Conservation (phyloP, 2,329 filamentous ascomycete species). For the Pochonia chlamydosporia region DNA sequence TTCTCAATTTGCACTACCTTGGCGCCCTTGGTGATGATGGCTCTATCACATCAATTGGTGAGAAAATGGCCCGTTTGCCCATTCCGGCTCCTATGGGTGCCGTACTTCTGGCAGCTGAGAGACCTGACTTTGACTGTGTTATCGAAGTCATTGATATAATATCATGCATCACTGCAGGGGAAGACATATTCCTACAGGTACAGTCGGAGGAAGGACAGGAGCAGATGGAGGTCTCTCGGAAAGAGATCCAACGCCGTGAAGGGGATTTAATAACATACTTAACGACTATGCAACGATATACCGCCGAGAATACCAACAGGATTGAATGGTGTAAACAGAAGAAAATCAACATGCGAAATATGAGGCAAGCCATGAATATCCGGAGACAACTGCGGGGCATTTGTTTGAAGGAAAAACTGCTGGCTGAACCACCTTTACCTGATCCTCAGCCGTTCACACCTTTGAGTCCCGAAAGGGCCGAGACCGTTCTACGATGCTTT, state of each 20-base stretch:
- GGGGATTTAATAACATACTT: conserved; percentile 61
- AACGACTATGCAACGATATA: conserved; percentile 57
- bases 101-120: conserved; percentile 74
- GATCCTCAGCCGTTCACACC: conserved; percentile 54
- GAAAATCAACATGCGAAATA: conserved; percentile 52
- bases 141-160: conserved; percentile 82
- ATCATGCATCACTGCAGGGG: conserved; percentile 55
- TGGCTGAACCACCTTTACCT: conserved; percentile 36
- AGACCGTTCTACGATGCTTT: conserved; percentile 54
- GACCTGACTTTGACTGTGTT: conserved; percentile 65
- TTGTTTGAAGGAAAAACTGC: conserved; percentile 46
- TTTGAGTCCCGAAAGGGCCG: conserved; percentile 46
- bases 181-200: conserved; percentile 56
- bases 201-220: conserved; percentile 52
- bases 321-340: conserved; percentile 53
- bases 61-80: conserved; percentile 75
- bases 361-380: conserved; percentile 58
- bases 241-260: conserved; percentile 54
- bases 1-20: conserved; percentile 74
- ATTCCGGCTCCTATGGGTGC: conserved; percentile 75
- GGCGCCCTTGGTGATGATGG: conserved; percentile 69
- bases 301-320: conserved; percentile 49
- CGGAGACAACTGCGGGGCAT: conserved; percentile 54
- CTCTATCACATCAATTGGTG: conserved; percentile 66
- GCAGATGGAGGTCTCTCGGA: conserved; percentile 46